Percentiles rank a stretch among this genome's conserved stretches.
phyloP scores from a whole-genome alignment of 805 yeast genomes.

The Zygoascus flipseniorum region DNA sequence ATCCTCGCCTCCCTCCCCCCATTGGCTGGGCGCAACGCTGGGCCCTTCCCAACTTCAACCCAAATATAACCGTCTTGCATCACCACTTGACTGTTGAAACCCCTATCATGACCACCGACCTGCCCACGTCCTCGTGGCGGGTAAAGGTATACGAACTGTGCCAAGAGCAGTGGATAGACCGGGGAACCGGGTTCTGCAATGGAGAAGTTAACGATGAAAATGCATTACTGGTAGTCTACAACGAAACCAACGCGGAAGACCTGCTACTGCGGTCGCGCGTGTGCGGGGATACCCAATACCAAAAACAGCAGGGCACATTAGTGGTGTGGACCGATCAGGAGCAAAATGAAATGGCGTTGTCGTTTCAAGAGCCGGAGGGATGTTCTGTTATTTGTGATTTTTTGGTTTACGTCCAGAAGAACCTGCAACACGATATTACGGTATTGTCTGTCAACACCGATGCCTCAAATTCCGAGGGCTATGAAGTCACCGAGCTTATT shows the following conservation, averaged over 20 bases:
- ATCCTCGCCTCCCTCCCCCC: too few relatives aligned
- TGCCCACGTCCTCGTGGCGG: constrained; percentile 49
- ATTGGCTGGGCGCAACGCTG: background rate
- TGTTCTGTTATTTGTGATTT: constrained; percentile 80
- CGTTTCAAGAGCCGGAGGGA: constrained; percentile 88
- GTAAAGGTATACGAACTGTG: constrained; percentile 85
- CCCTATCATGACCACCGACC: constrained; percentile 12
- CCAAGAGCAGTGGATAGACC: constrained; percentile 81
- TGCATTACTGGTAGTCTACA: constrained; percentile 60
- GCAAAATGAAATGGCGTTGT: constrained; percentile 68
- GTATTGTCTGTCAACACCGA: constrained; percentile 57
- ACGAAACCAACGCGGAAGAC: constrained; percentile 54
- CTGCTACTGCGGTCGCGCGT: constrained; percentile 55
- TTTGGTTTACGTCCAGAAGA: constrained; percentile 57
- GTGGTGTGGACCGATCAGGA: constrained; percentile 85
- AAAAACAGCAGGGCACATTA: constrained; percentile 87
- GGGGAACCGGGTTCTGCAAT: constrained; percentile 84
- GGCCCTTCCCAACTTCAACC: background rate
- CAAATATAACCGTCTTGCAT: constrained; percentile 3
- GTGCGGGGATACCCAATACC: constrained; percentile 75
- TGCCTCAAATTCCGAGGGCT: constrained; percentile 27
- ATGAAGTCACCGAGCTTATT: constrained; percentile 51
- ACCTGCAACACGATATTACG: constrained; percentile 55
- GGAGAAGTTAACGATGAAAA: constrained; percentile 39
- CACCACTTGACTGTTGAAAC: too few relatives aligned